A percentile compares a stretch with the other conserved stretches of the same genome.
Conservation (phyloP, 1,284 basidiomycete genomes). For the Microbotryum violaceum region DNA sequence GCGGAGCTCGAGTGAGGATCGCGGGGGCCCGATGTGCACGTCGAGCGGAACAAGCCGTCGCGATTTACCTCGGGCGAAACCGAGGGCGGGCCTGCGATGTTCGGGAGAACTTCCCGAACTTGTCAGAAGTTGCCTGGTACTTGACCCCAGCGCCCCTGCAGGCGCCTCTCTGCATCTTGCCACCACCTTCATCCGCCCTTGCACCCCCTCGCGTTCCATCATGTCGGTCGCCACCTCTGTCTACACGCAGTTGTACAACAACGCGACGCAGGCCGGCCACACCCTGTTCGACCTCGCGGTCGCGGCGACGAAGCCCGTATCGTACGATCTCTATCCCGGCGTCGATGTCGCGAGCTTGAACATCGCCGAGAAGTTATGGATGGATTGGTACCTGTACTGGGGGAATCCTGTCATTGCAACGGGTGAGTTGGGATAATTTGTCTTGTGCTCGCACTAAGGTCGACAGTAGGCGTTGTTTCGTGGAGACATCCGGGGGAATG, state of each 20-base stretch:
- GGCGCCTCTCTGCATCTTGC: neutral
- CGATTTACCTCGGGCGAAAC: too few relatives aligned
- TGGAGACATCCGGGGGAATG: neutral
- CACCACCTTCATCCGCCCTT: neutral
- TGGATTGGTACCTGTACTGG: constrained; percentile 33
- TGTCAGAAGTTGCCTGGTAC: too few relatives aligned
- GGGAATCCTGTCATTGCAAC: constrained; percentile 88
- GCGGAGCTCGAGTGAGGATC: too few relatives aligned
- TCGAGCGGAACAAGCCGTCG: too few relatives aligned
- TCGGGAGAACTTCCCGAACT: too few relatives aligned
- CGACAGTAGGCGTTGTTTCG: neutral
- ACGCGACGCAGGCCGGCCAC: constrained; percentile 12
- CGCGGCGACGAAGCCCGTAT: constrained; percentile 35
- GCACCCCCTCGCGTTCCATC: neutral
- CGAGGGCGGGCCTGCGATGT: too few relatives aligned
- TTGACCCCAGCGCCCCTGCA: too few relatives aligned
- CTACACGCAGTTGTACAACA: constrained; percentile 17
- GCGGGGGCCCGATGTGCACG: too few relatives aligned
- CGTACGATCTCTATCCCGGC: constrained; percentile 41
- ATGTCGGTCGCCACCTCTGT: constrained; percentile 15
- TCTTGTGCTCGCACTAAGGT: neutral
- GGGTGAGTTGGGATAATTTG: neutral
- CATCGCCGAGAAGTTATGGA: constrained; percentile 12
- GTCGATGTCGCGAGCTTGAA: constrained; percentile 58
- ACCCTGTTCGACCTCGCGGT: constrained; percentile 16